phyloP scores from a whole-genome alignment of 768 basidiomycete genomes.

The Kwoniella mangroviensis region DNA sequence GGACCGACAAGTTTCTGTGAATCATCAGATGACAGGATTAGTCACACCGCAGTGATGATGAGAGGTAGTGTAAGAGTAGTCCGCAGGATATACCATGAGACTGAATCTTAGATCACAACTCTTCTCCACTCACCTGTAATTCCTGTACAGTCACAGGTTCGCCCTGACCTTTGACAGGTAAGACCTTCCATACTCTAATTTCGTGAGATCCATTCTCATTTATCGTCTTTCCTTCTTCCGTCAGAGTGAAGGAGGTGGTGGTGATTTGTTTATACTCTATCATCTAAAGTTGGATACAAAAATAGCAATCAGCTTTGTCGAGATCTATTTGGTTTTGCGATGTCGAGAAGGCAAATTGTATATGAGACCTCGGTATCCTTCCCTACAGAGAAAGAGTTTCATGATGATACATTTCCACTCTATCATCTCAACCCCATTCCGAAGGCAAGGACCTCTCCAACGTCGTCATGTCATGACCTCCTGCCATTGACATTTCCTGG shows the following conservation, averaged over 20 bases:
- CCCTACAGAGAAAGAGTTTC: too few species aligned
- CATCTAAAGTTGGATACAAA: conserved; percentile 34
- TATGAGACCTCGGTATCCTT: too few species aligned
- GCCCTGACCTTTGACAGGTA: conserved; percentile 74
- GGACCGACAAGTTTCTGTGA: conserved; percentile 69
- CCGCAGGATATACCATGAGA: background rate
- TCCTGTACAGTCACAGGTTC: conserved; percentile 69
- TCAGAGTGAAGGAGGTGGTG: conserved; percentile 71
- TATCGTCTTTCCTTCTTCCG: conserved; percentile 81
- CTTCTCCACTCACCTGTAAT: conserved; percentile 64
- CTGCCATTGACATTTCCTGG: background rate
- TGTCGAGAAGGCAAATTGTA: background rate
- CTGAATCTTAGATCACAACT: too few species aligned
- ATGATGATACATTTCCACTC: background rate
- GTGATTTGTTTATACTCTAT: conserved; percentile 64
- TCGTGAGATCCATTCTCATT: conserved; percentile 87
- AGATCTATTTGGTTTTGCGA: background rate
- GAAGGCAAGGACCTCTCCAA: background rate
- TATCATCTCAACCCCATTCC: background rate
- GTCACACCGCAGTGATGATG: too few species aligned
- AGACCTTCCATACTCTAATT: conserved; percentile 86
- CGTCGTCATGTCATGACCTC: background rate
- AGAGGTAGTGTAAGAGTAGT: background rate
- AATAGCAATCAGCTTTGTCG: background rate
- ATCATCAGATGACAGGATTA: too few species aligned